Base-by-base conservation (phyloP, 306 rosid genomes). In the Prunus dulcis region DNA sequence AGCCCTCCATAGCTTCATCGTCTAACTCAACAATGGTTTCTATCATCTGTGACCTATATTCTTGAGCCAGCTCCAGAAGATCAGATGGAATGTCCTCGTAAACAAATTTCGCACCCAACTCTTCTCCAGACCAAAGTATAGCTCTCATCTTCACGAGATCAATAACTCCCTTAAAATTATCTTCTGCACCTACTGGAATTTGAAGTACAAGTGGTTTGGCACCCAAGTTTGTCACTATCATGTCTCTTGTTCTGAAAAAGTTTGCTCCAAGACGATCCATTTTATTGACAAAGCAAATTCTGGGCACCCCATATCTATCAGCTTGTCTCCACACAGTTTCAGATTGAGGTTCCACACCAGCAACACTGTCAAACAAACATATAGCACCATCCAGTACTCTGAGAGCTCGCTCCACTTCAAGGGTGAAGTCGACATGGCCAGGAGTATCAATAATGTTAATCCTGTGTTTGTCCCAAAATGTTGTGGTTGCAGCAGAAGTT, bases 271-370 rank as follows among this genome's bases (percentile, higher is more conserved):
- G 97, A 14, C 99, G 96, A 74, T 95, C 99, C 99, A 95, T 95
- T 80, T 95, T 92, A 76, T 95, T 95, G 79, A 95, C 91, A 79
- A 90, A 95, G 83, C 99, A 95, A 83, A 95, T 92, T 67, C 99
- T 86, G 2, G 97, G 97, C 14, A 95, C 97, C 12, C 99, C 99
- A 78, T 95, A 95, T 72, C 83, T 92, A 80, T 95, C 99, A 66
- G 97, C 99, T 80, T 95, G 98, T 84, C 98, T 90, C 98, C 97
- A 95, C 78, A 95, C 98, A 28, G 97, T 90, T 83, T 95, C 97
- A 34, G 98, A 92, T 73, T 95, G 97, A 22, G 98, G 98, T 74
- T 95, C 98, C 64, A 95, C 98, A 34, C 98, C 98, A 57, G 98
- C 98, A 77, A 92, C 98, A 76, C 97, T 95, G 81, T 95, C 97